Evolutionary conservation across 2,329 filamentous ascomycete species (phyloP), one percentile per base, ranked within the genome.

Genomic region (Scedosporium boydii): DNA sequence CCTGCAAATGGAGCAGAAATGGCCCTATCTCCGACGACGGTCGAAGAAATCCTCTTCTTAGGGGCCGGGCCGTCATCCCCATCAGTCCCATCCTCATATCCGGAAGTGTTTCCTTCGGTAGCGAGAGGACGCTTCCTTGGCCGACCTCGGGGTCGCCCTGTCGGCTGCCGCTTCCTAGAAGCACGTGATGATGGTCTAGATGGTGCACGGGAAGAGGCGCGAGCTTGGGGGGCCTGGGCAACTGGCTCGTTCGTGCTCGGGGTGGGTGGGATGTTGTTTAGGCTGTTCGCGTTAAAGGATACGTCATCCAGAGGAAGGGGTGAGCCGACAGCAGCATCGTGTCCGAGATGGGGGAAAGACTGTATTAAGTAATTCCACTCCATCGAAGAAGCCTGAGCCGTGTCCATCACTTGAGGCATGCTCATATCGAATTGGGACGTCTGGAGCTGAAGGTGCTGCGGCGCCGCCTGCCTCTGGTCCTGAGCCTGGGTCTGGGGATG

Each of bases 361-460:
- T 90, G 87, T 12, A 93, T 74, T 62, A 95, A 91, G 4, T 85
- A 83, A 63, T 84, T 87, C 93, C 92, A 96, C 66, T 93, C 88
- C 51, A 84, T 90, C 4, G 78, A 78, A 5, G 83, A 78, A 3
- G 77, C 78, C 55, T 79, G 75, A 38, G 72, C 74, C 46, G 71
- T 69, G 21, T 76, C 74, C 64, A 67, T 65, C 27, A 69, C 69
- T 51, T 69, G 66, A 14, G 53, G 46, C 14, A 58, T 23, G 21
- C 46, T 51, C 59, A 61, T 61, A 29, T 56, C 23, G 46, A 55
- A 18, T 29, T 62, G 57, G 2, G 42, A 38, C 23, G 60, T 56
- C 64, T 64, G 57, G 27, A 58, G 67, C 59, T 66, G 67, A 64
- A 59, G 65, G 61, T 63, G 64, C 63, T 48, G 65, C 64, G 63